Base-by-base conservation (phyloP, 129 eudicot species). In the Solidago caesia region DNA sequence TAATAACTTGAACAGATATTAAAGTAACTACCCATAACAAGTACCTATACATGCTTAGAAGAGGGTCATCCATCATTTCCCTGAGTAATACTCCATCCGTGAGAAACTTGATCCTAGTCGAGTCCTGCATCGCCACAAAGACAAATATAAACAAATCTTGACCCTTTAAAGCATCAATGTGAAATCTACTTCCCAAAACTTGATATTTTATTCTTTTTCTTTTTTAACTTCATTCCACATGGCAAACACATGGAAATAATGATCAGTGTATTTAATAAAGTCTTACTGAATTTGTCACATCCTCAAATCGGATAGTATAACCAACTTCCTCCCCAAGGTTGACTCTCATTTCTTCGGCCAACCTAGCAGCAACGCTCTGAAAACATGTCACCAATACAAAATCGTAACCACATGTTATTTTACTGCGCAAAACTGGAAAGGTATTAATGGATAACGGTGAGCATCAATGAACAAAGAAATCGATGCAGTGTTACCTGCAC, bases 41-140 rank as follows among this genome's bases (percentile, higher is more conserved):
- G 53, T 79, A 93, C 98, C 96, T 90, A 70, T 94, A 94, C 82
- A 88, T 91, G 89, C 87, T 88, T 81, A 94, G 48, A 44, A 94
- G 97, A 72, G 99, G 99, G 87, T 94, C 99, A 79, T 87, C 89
- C 97, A 94, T 94, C 99, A 94, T 94, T 83, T 94, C 97, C 75
- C 99, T 82, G 14, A 94, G 86, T 86, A 94, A 82, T 29, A 94
- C 99, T 70, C 99, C 99, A 87, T 94, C 99, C 0, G 99, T 88
- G 27, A 94, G 96, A 87, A 90, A 94, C 69, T 94, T 94, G 83
- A 94, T 84, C 96, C 91, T 86, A 14, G 99, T 94, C 60, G 83
- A 65, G 60, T 86, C 93, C 99, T 91, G 89, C 68, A 64, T 82
- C 81, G 65, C 70, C 87, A 91, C 67, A 75, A 80, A 71, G 73